Percentiles rank a stretch among this genome's conserved stretches.
These are phyloP conservation scores for Metarhizium humberi DNA, from an alignment of 2,329 filamentous ascomycete species.

Conservation along the genomic window DNA sequence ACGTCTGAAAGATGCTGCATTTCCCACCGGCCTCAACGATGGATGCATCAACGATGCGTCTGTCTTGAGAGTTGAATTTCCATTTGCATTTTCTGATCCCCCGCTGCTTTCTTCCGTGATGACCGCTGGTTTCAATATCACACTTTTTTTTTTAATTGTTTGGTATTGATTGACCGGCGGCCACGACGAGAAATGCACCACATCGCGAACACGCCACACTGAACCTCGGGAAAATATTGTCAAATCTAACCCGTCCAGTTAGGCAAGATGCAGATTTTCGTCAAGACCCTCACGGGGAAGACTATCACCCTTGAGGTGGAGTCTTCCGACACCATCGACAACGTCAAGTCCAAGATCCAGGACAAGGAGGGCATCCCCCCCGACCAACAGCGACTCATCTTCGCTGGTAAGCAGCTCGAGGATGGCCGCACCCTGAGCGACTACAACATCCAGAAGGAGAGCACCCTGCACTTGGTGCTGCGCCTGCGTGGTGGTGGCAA, in stretches of 20 bases:
- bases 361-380: constrained; percentile 99
- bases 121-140: not conserved
- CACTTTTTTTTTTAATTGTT: not conserved
- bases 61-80: constrained; percentile 19
- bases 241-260: constrained; percentile 32
- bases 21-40: constrained; percentile 15
- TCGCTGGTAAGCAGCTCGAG: constrained; percentile 99
- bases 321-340: constrained; percentile 99
- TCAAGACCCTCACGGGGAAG: constrained; percentile 93
- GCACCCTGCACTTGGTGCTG: constrained; percentile 94
- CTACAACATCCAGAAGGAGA: constrained; percentile 99
- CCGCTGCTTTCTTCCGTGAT: constrained; percentile 10
- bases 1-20: constrained; percentile 45
- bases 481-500: constrained; percentile 97
- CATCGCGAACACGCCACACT: not conserved
- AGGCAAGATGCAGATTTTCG: constrained; percentile 72
- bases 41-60: constrained; percentile 19
- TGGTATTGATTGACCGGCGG: not conserved
- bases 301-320: constrained; percentile 99
- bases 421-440: constrained; percentile 97
- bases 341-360: constrained; percentile 98
- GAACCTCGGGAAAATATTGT: not conserved
- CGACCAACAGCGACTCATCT: constrained; percentile 99
- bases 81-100: constrained; percentile 3
- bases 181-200: not conserved